These are phyloP conservation scores for Cerrena zonata DNA, from an alignment of 1,284 basidiomycete genomes.

Conservation along the genomic window DNA sequence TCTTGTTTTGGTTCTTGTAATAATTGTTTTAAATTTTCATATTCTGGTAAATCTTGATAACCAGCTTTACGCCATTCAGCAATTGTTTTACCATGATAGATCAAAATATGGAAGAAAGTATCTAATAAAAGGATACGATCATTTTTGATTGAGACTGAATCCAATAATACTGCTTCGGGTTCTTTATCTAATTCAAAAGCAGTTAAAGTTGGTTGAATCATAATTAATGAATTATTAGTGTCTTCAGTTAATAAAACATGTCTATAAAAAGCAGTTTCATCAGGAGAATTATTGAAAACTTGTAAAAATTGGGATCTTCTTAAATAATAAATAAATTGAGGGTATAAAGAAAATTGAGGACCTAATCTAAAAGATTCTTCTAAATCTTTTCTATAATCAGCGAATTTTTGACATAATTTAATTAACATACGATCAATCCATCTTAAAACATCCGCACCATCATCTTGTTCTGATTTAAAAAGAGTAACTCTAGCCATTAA, in stretches of 20 bases:
- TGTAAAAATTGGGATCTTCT: slow-evolving; percentile 97
- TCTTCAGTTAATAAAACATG: slow-evolving; percentile 97
- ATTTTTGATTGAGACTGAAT: slow-evolving; percentile 95
- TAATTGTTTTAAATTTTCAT: slow-evolving; percentile 96
- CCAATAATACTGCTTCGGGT: slow-evolving; percentile 91
- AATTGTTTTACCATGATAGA: slow-evolving; percentile 97
- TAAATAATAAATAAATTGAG: slow-evolving; percentile 99
- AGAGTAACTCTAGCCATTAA: slow-evolving; percentile 98
- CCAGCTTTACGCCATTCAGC: slow-evolving; percentile 99
- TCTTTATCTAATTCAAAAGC: slow-evolving; percentile 90
- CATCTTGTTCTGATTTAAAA: slow-evolving; percentile 99
- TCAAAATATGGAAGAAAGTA: slow-evolving; percentile 99
- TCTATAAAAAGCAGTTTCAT: slow-evolving; percentile 98
- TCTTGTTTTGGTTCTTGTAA: no score
- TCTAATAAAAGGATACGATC: slow-evolving; percentile 97
- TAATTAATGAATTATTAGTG: slow-evolving; percentile 98
- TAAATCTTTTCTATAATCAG: slow-evolving; percentile 98
- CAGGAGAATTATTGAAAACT: slow-evolving; percentile 99
- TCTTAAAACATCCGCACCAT: slow-evolving; percentile 91
- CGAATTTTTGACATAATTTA: slow-evolving; percentile 97
- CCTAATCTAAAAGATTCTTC: slow-evolving; percentile 92
- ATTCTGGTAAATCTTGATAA: slow-evolving; percentile 98
- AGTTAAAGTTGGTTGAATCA: slow-evolving; percentile 99
- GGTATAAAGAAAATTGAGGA: slow-evolving; percentile 97
- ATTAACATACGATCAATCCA: slow-evolving; percentile 99